These are phyloP conservation scores for Artemisia argyi DNA, from an alignment of 129 eudicot genomes.

Conservation along the genomic window DNA sequence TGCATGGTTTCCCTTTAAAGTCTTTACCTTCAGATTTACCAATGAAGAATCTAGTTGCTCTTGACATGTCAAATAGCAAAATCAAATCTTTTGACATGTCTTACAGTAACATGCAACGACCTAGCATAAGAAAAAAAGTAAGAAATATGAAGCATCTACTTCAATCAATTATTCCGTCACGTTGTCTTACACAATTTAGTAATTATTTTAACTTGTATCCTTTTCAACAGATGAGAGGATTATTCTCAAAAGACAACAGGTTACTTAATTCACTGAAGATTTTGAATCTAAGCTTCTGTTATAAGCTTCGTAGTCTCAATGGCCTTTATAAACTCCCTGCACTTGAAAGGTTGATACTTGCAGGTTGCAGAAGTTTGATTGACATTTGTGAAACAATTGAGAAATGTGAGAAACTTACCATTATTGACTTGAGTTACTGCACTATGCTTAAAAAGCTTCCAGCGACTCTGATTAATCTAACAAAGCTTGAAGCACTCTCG, in stretches of 20 bases:
- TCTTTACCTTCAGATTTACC: slow-evolving; percentile 10
- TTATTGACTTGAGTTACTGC: slow-evolving; percentile 31
- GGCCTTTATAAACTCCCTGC: slow-evolving; percentile 23
- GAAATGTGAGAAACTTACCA: slow-evolving; percentile 7
- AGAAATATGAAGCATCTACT: not conserved
- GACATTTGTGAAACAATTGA: slow-evolving; percentile 30
- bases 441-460: slow-evolving; percentile 12
- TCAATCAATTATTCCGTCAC: not conserved
- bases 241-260: not conserved
- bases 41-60: no score
- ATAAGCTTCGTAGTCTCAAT: slow-evolving; percentile 6
- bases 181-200: no score
- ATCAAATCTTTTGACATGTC: not conserved
- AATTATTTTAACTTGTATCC: not conserved
- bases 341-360: slow-evolving; percentile 26
- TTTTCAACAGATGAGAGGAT: slow-evolving; percentile 1
- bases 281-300: slow-evolving; percentile 35
- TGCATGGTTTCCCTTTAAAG: slow-evolving; percentile 17
- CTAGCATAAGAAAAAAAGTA: not conserved
- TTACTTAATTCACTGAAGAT: slow-evolving; percentile 23
- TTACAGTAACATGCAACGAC: no score
- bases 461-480: slow-evolving; percentile 4
- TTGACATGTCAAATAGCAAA: slow-evolving; percentile 27
- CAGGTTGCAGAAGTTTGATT: slow-evolving; percentile 19
- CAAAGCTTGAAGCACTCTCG: slow-evolving; percentile 22